Base-by-base conservation (phyloP, 1,139 yeast species). In the Scheffersomyces titani region DNA sequence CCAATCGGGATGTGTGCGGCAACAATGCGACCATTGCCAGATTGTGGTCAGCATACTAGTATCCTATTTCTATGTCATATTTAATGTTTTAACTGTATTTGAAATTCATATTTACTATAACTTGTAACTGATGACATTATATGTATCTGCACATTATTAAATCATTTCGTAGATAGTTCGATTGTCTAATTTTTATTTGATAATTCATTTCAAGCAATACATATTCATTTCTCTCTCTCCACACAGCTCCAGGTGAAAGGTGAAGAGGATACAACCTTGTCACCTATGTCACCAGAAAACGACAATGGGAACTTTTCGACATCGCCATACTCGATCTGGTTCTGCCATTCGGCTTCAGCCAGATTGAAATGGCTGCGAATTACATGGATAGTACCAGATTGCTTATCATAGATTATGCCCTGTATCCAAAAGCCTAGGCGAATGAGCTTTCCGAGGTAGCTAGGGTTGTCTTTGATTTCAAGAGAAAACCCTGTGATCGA, bases 341-440 rank as follows among this genome's bases (percentile, higher is more conserved):
- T 57, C 11, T 57, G 61, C 80, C 81, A 77, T 16, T 54, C 19
- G 1, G 54, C 55, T 0, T 61, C 64, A 3, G 52, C 52, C 2
- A 47, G 49, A 51, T 68, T 60, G 53, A 51, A 62, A 59, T 59
- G 64, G 1, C 70, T 65, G 51, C 81, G 63, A n/a, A 72, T 61
- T 1, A 75, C 76, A 54, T 74, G 72, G 48, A 76, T 57, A 2
- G 74, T 75, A 6, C 59, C 57, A 13, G 59, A 55, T 30, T 55
- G 55, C 49, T 51, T 54, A 57, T 80, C 76, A 68, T 80, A 76
- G 20, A 83, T 57, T 19, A 83, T 60, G 1, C 87, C 88, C 65
- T 85, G 88, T 1, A 74, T 66, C 86, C 87, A 85, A 56, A 77
- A 78, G 7, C 88, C 89, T 22, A 82, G 73, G 47, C 76, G 69